These are phyloP conservation scores for Eimeria zaria DNA, from an alignment of 169 alveolate genomes.

Conservation along the genomic window DNA sequence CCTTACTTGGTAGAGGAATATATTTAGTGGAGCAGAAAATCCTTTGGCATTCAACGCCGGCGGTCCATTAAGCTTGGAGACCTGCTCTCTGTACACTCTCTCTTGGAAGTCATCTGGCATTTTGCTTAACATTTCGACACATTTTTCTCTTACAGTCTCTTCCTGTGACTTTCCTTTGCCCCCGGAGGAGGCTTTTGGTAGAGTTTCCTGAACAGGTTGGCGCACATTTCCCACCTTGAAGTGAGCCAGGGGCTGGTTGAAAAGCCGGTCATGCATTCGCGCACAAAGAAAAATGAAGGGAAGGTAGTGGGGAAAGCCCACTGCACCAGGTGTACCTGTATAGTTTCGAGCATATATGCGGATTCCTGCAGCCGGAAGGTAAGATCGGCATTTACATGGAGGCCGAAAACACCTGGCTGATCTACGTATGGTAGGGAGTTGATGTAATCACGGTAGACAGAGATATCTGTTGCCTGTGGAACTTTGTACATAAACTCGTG, in stretches of 20 bases:
- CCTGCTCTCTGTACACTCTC: conserved; percentile 94
- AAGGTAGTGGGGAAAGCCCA: neutral
- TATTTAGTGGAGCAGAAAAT: conserved; percentile 97
- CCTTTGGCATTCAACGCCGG: conserved; percentile 92
- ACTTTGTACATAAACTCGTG: conserved; percentile 92
- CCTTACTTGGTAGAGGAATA: conserved; percentile 93
- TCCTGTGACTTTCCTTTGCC: conserved; percentile 97
- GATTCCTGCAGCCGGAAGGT: conserved; percentile 97
- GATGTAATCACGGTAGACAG: conserved; percentile 94
- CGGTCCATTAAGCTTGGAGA: conserved; percentile 95
- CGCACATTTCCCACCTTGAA: neutral
- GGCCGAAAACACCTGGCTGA: conserved; percentile 96
- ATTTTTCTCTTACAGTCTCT: conserved; percentile 96
- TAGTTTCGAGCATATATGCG: conserved; percentile 94
- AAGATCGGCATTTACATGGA: conserved; percentile 97
- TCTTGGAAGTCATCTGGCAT: conserved; percentile 96
- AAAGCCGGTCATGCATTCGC: neutral
- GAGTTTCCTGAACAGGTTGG: conserved; percentile 90
- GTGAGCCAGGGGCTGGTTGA: neutral
- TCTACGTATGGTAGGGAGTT: conserved; percentile 95
- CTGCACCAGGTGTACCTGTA: conserved; percentile 85
- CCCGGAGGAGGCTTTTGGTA: conserved; percentile 97
- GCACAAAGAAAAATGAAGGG: no score
- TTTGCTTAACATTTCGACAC: conserved; percentile 92
- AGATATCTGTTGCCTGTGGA: conserved; percentile 95